These are phyloP conservation scores for Heliosperma pusillum DNA, from an alignment of 148 eudicot species.

Conservation along the genomic window DNA sequence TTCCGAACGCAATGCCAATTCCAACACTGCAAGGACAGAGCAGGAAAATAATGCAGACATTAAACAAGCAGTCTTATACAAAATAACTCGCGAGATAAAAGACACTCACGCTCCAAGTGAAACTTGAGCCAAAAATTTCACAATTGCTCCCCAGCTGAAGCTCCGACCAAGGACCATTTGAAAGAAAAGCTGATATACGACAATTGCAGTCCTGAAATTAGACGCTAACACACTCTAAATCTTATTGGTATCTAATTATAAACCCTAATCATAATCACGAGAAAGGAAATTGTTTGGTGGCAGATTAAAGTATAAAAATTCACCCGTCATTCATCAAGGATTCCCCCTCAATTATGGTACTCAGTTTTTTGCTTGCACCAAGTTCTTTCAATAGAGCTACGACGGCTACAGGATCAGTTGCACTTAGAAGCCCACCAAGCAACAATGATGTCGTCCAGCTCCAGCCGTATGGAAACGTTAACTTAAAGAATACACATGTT, in stretches of 20 bases:
- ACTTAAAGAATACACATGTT: conserved; percentile 34
- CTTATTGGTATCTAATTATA: conserved; percentile 1
- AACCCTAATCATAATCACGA: not conserved
- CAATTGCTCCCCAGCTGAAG: conserved; percentile 54
- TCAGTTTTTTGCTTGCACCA: conserved; percentile 96
- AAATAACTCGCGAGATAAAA: conserved; percentile 8
- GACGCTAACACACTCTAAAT: conserved; percentile 4
- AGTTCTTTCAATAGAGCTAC: conserved; percentile 93
- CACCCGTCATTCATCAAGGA: conserved; percentile 99
- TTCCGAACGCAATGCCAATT: conserved; percentile 84
- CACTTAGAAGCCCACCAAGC: conserved; percentile 97
- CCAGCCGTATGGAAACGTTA: conserved; percentile 86
- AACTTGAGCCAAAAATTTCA: conserved; percentile 63
- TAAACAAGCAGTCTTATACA: conserved; percentile 4
- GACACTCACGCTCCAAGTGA: conserved; percentile 89
- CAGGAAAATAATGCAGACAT: conserved; percentile 10
- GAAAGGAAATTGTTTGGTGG: not conserved
- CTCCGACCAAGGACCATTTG: conserved; percentile 71
- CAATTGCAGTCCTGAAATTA: conserved; percentile 80
- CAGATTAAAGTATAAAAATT: conserved; percentile 14
- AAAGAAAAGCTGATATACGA: conserved; percentile 77
- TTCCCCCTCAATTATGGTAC: conserved; percentile 93
- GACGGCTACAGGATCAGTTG: conserved; percentile 99
- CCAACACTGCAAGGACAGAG: conserved; percentile 57
- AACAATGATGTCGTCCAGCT: conserved; percentile 82